Conservation (phyloP, 441 rosid genomes). For the Jatropha podagrica region DNA sequence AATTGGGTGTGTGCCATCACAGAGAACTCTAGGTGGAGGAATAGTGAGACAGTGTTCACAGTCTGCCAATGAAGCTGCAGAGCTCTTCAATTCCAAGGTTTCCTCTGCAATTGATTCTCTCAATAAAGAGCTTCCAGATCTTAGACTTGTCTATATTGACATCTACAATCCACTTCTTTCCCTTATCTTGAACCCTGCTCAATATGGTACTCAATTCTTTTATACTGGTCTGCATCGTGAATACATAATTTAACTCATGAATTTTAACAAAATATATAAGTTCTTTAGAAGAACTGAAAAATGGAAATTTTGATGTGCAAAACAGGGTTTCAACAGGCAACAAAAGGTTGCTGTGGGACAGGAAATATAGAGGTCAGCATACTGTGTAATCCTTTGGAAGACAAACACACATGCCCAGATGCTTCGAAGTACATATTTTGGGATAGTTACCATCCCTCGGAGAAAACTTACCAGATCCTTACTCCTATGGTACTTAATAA, state of each 20-base stretch:
- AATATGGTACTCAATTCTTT: slow-evolving; percentile 33
- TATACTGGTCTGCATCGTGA: too few species aligned
- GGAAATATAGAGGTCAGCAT: slow-evolving; percentile 31
- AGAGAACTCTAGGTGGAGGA: slow-evolving; percentile 59
- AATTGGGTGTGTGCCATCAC: slow-evolving; percentile 67
- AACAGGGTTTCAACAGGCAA: slow-evolving; percentile 59
- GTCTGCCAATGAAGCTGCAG: slow-evolving; percentile 39
- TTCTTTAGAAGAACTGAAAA: background rate
- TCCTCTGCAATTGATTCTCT: slow-evolving; percentile 35
- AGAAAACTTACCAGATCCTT: slow-evolving; percentile 40
- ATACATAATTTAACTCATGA: too few species aligned
- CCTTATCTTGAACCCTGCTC: slow-evolving; percentile 37
- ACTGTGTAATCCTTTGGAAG: slow-evolving; percentile 34
- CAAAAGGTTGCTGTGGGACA: slow-evolving; percentile 63
- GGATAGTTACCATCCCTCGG: slow-evolving; percentile 77
- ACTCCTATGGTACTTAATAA: background rate
- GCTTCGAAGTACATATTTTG: slow-evolving; percentile 56
- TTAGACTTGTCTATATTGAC: slow-evolving; percentile 30
- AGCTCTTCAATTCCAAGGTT: slow-evolving; percentile 50
- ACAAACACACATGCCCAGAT: slow-evolving; percentile 39
- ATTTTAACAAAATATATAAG: too few species aligned
- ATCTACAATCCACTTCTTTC: slow-evolving; percentile 30
- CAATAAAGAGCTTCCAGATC: slow-evolving; percentile 22
- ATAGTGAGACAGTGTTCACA: slow-evolving; percentile 37
- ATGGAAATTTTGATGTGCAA: background rate